Conservation (phyloP, 768 basidiomycete genomes). For the Kwoniella europaea region DNA sequence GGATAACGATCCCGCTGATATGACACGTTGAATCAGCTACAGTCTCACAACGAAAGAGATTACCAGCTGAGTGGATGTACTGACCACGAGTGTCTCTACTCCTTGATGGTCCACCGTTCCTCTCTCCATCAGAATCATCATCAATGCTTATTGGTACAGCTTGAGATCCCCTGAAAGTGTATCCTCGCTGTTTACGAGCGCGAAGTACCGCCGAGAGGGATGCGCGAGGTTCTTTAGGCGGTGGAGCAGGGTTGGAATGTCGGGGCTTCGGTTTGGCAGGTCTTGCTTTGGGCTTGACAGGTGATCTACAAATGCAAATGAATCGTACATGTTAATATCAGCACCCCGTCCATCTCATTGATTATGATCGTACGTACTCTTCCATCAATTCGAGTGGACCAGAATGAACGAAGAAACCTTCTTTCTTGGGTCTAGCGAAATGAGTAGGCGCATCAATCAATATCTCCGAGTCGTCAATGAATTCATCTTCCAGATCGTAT, state of each 20-base stretch:
- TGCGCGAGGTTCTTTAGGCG: constrained; percentile 18
- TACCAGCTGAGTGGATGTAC: not conserved
- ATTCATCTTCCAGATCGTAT: constrained; percentile 89
- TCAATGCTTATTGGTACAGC: constrained; percentile 39
- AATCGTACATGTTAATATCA: not conserved
- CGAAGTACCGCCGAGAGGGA: constrained; percentile 17
- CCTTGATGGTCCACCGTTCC: constrained; percentile 24
- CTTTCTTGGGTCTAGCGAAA: constrained; percentile 86
- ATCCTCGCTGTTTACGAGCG: not conserved
- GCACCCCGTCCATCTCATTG: not conserved
- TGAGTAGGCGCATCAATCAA: constrained; percentile 86
- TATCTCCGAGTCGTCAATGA: constrained; percentile 97
- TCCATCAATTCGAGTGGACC: constrained; percentile 86
- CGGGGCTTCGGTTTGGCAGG: constrained; percentile 21
- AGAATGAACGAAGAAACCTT: constrained; percentile 79
- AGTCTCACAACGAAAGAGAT: no score
- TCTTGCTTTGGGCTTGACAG: constrained; percentile 30
- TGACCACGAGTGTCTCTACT: not conserved
- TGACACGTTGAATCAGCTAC: not conserved
- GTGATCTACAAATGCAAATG: constrained; percentile 10
- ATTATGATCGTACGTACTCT: constrained; percentile 59
- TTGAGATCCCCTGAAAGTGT: constrained; percentile 13
- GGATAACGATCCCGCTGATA: constrained; percentile 12
- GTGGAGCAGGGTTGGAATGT: constrained; percentile 14
- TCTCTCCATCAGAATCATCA: constrained; percentile 36